Evolutionary conservation across 1,284 basidiomycete species (phyloP).

Genomic region (Phylloporus sp.): DNA sequence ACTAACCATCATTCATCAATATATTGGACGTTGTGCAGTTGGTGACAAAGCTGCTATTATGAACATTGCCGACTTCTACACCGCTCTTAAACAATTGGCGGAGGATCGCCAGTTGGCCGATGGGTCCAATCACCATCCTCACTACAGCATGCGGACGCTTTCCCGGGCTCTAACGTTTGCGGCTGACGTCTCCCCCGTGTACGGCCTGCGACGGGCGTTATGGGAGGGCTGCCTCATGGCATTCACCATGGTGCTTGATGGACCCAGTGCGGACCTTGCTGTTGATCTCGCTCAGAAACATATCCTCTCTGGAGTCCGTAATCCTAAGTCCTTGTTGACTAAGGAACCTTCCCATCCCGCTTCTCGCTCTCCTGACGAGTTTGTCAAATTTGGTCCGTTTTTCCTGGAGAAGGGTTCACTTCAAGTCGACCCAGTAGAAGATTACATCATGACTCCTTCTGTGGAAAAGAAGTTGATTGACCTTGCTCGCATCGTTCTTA

Average conservation of each 20-base stretch:
- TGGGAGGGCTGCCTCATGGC: slow-evolving; percentile 99
- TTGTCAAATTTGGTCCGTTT: slow-evolving; percentile 90
- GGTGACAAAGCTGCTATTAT: slow-evolving; percentile 90
- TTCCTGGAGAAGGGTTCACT: slow-evolving; percentile 85
- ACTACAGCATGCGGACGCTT: slow-evolving; percentile 97
- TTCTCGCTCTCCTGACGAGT: slow-evolving; percentile 59
- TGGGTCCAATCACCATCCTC: slow-evolving; percentile 93
- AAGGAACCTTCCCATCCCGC: slow-evolving; percentile 72
- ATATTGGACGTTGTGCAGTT: slow-evolving; percentile 85
- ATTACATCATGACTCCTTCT: slow-evolving; percentile 95
- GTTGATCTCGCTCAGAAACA: slow-evolving; percentile 77
- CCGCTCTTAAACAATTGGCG: slow-evolving; percentile 82
- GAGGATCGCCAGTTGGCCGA: slow-evolving; percentile 89
- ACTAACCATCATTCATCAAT: slow-evolving; percentile 87
- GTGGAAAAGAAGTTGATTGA: slow-evolving; percentile 96
- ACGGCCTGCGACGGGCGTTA: slow-evolving; percentile 85
- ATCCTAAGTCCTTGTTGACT: slow-evolving; percentile 77
- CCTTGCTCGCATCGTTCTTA: slow-evolving; percentile 90
- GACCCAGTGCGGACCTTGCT: slow-evolving; percentile 75
- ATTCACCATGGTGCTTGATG: slow-evolving; percentile 94
- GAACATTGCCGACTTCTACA: slow-evolving; percentile 93
- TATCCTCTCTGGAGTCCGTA: slow-evolving; percentile 85
- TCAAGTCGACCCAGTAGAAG: slow-evolving; percentile 68
- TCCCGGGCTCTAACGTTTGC: slow-evolving; percentile 93
- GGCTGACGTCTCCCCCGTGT: slow-evolving; percentile 79